A percentile compares a stretch with the other conserved stretches of the same genome.
phyloP scores from a whole-genome alignment of 441 rosid species.

The Pelargonium myrrhifolium region DNA sequence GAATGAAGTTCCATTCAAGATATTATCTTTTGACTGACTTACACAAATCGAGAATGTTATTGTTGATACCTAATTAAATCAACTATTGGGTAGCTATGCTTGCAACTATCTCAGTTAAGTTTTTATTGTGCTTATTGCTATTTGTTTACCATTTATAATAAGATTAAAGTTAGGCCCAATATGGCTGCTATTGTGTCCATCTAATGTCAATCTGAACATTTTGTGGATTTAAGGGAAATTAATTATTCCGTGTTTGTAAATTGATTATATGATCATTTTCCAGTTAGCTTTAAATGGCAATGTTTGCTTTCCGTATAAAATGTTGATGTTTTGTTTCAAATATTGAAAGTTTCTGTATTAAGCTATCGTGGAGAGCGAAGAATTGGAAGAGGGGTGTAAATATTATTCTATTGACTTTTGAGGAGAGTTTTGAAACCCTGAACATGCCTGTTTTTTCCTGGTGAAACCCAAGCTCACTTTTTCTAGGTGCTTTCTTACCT shows the following conservation, averaged over 20 bases:
- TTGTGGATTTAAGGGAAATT: not conserved
- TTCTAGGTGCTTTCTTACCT: not conserved
- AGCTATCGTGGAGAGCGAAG: not conserved
- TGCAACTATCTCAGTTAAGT: not conserved
- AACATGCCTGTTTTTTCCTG: not conserved
- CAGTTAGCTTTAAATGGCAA: not conserved
- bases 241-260: not conserved
- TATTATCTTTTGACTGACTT: not conserved
- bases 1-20: not conserved
- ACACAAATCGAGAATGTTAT: not conserved
- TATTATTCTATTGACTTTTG: not conserved
- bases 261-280: not conserved
- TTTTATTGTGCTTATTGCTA: not conserved
- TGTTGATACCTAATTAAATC: not conserved
- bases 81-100: not conserved
- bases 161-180: not conserved
- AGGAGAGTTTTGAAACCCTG: conserved; percentile 3
- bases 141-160: not conserved
- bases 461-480: not conserved
- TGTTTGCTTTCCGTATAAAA: not conserved
- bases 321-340: not conserved
- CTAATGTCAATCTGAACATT: not conserved
- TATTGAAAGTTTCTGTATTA: not conserved
- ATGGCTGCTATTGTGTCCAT: not conserved
- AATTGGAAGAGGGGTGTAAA: not conserved